These are phyloP conservation scores for Candida xyloterini DNA, from an alignment of 805 yeast species.

Conservation along the genomic window DNA sequence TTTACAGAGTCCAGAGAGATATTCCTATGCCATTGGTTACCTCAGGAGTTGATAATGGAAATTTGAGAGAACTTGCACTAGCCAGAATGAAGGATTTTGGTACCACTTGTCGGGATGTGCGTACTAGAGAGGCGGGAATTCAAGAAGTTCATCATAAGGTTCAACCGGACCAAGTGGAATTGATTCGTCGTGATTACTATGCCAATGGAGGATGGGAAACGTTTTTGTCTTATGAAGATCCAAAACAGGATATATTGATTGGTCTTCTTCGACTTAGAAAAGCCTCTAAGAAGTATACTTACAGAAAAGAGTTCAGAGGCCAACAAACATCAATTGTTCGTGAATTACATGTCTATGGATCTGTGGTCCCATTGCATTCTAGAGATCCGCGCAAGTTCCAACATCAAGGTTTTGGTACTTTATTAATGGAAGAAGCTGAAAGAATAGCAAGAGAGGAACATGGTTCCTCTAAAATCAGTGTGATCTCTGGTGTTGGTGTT, in stretches of 20 bases:
- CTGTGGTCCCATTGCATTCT: constrained; percentile 94
- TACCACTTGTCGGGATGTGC: constrained; percentile 89
- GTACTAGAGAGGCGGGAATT: constrained; percentile 97
- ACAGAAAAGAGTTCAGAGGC: constrained; percentile 76
- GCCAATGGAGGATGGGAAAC: constrained; percentile 99
- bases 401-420: constrained; percentile 98
- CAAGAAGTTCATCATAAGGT: constrained; percentile 98
- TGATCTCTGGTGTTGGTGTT: constrained; percentile 96
- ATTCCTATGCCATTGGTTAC: constrained; percentile 98
- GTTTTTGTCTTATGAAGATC: constrained; percentile 92
- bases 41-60: constrained; percentile 97
- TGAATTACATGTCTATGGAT: constrained; percentile 95
- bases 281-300: constrained; percentile 86
- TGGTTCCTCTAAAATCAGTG: constrained; percentile 86
- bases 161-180: constrained; percentile 94
- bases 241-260: constrained; percentile 90
- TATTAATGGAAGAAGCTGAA: constrained; percentile 97
- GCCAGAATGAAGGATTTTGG: constrained; percentile 99
- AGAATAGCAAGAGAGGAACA: constrained; percentile 94
- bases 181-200: constrained; percentile 90
- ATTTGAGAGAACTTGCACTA: constrained; percentile 88
- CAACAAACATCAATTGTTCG: constrained; percentile 94
- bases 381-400: constrained; percentile 97
- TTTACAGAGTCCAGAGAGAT: constrained; percentile 97
- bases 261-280: constrained; percentile 86